phyloP scores from a whole-genome alignment of 305 asterid genomes.

The Ruellia speciosa region DNA sequence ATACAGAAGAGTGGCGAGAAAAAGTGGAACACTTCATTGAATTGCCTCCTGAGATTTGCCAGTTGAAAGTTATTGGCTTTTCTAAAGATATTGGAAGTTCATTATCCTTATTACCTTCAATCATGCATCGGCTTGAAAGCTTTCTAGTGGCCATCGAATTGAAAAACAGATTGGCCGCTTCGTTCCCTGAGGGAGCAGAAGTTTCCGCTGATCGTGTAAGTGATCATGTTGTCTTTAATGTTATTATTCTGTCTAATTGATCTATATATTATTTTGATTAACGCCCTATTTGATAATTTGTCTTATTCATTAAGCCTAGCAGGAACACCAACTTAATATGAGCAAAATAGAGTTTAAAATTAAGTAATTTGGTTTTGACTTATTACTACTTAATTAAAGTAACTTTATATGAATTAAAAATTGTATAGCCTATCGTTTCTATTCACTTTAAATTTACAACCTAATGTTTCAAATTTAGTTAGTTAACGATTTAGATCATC shows the following conservation, averaged over 20 bases:
- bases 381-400: no score
- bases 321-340: no score
- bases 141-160: constrained; percentile 80
- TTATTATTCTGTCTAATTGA: constrained; percentile 7
- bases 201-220: constrained; percentile 61
- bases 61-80: constrained; percentile 82
- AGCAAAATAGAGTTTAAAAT: no score
- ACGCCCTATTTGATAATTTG: background rate
- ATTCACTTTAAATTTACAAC: no score
- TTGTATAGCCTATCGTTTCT: no score
- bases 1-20: constrained; percentile 53
- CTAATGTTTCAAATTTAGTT: no score
- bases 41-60: constrained; percentile 92
- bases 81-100: constrained; percentile 96
- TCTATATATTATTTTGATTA: constrained; percentile 21
- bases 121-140: constrained; percentile 90
- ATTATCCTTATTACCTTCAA: constrained; percentile 80
- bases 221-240: background rate
- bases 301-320: no score
- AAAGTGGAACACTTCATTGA: constrained; percentile 86
- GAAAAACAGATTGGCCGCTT: constrained; percentile 53
- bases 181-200: constrained; percentile 80
- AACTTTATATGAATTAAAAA: no score
- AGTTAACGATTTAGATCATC: no score
- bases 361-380: no score